A percentile compares a stretch with the other conserved stretches of the same genome.
Evolutionary conservation across 768 basidiomycete species (phyloP).

Genomic region (Phylloporus rhodoxanthus): DNA sequence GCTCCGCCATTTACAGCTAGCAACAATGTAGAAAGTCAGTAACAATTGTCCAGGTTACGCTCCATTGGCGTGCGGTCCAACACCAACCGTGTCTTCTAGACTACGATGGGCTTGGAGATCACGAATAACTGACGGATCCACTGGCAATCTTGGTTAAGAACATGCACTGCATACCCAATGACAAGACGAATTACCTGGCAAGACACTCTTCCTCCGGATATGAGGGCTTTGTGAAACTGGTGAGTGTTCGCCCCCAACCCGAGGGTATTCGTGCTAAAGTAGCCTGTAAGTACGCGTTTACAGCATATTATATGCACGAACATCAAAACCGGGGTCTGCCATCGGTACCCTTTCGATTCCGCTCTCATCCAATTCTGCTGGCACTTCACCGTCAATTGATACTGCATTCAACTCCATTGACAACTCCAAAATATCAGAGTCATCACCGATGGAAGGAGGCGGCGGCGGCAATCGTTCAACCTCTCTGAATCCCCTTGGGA

Average conservation of each 20-base stretch:
- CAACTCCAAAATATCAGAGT: slow-evolving; percentile 81
- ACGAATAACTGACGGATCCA: slow-evolving; percentile 83
- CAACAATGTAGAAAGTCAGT: slow-evolving; percentile 13
- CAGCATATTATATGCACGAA: slow-evolving; percentile 38
- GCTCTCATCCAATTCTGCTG: slow-evolving; percentile 68
- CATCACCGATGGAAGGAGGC: slow-evolving; percentile 70
- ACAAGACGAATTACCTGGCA: slow-evolving; percentile 58
- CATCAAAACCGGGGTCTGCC: slow-evolving; percentile 86
- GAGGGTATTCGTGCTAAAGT: slow-evolving; percentile 59
- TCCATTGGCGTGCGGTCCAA: slow-evolving; percentile 29
- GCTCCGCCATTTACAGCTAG: slow-evolving; percentile 23
- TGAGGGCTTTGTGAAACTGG: slow-evolving; percentile 63
- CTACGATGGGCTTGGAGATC: slow-evolving; percentile 86
- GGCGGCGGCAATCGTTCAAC: slow-evolving; percentile 70
- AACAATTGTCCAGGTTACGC: slow-evolving; percentile 14
- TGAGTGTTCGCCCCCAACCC: slow-evolving; percentile 57
- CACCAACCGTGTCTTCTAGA: slow-evolving; percentile 51
- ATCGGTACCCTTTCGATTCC: slow-evolving; percentile 86
- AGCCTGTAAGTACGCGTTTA: slow-evolving; percentile 17
- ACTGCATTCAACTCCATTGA: slow-evolving; percentile 85
- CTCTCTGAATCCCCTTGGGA: slow-evolving; percentile 68
- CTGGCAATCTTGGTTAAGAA: slow-evolving; percentile 35
- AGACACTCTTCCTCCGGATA: slow-evolving; percentile 88
- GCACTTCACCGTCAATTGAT: slow-evolving; percentile 61
- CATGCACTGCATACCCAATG: slow-evolving; percentile 1